These are phyloP conservation scores for Intubia oerlemansii DNA, from an alignment of 2,329 filamentous ascomycete genomes.

Conservation along the genomic window DNA sequence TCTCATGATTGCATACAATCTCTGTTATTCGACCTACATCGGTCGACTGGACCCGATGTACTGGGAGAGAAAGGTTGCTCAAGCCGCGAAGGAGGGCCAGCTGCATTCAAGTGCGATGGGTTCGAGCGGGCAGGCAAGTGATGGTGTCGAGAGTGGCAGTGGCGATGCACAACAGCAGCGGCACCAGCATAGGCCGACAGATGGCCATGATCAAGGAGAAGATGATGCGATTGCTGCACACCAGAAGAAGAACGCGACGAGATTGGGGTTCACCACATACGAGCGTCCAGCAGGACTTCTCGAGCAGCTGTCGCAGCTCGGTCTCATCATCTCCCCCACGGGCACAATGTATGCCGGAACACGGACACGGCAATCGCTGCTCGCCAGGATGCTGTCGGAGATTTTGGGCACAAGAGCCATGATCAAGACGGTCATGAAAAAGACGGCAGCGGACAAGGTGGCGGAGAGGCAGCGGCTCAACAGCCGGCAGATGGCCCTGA, in stretches of 20 bases:
- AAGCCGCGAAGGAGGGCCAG: neutral
- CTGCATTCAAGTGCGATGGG: neutral
- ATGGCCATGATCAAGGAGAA: too few relatives aligned
- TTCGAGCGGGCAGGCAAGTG: neutral
- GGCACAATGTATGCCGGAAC: slow-evolving; percentile 89
- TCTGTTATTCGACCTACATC: slow-evolving; percentile 93
- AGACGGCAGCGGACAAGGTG: slow-evolving; percentile 37
- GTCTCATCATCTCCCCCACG: slow-evolving; percentile 86
- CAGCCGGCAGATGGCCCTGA: slow-evolving; percentile 82
- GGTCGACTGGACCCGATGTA: slow-evolving; percentile 38
- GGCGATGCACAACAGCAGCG: neutral
- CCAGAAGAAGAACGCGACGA: slow-evolving; percentile 29
- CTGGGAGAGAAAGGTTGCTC: slow-evolving; percentile 1
- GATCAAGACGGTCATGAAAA: slow-evolving; percentile 95
- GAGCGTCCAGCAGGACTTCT: slow-evolving; percentile 55
- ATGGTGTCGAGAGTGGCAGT: neutral
- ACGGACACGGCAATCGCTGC: slow-evolving; percentile 66
- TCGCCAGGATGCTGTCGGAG: slow-evolving; percentile 92
- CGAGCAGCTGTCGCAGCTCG: slow-evolving; percentile 50
- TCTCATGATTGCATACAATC: slow-evolving; percentile 98
- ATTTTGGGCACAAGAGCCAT: slow-evolving; percentile 92
- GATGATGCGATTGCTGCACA: neutral
- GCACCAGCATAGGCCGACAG: too few relatives aligned
- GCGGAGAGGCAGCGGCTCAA: slow-evolving; percentile 75
- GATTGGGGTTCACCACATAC: slow-evolving; percentile 88